These are phyloP conservation scores for Heritiera fomes DNA, from an alignment of 345 rosid genomes.

Conservation along the genomic window DNA sequence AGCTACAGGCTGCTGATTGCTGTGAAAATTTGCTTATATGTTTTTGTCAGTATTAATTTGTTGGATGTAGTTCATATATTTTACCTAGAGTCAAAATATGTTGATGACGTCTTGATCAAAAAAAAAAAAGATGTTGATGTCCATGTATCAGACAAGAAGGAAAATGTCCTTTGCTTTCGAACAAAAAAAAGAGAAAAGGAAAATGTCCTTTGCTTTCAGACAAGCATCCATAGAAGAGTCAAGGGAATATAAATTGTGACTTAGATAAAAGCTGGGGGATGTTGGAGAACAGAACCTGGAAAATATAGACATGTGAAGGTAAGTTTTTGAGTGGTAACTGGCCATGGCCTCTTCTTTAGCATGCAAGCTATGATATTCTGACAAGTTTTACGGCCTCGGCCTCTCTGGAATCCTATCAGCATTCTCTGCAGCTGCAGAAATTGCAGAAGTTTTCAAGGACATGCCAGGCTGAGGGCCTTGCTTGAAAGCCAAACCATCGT, in stretches of 20 bases:
- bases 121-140: neutral
- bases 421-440: conserved; percentile 1
- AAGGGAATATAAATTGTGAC: neutral
- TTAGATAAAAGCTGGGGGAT: conserved; percentile 13
- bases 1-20: neutral
- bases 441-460: neutral
- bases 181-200: no score
- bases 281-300: conserved; percentile 7
- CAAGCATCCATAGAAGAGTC: conserved; percentile 1
- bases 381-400: conserved; percentile 23
- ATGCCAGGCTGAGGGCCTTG: conserved; percentile 2
- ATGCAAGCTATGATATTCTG: conserved; percentile 13
- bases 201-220: conserved; percentile 2
- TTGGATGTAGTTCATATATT: neutral
- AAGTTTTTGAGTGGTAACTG: neutral
- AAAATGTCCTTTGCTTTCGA: neutral
- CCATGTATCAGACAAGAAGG: neutral
- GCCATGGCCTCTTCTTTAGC: neutral
- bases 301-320: neutral
- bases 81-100: neutral
- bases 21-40: neutral
- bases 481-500: conserved; percentile 10
- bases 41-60: neutral
- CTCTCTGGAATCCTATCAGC: conserved; percentile 5
- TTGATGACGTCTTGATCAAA: neutral